Conservation (phyloP, 2,329 filamentous ascomycete species). For the Tolypocladium guangdongense region DNA sequence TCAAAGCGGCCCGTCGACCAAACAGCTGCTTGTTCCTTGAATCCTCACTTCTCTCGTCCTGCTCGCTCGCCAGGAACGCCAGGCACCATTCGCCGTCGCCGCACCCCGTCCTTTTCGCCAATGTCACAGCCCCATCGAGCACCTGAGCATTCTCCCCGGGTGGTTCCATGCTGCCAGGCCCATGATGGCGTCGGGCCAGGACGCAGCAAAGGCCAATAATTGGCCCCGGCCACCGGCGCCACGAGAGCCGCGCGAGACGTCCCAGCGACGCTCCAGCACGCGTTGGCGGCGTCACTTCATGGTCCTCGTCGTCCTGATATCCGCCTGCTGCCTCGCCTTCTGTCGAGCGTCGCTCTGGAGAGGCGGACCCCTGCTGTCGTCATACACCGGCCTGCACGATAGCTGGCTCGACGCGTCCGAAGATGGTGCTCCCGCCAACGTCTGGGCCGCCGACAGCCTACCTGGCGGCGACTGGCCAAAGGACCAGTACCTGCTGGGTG, state of each 20-base stretch:
- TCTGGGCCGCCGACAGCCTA: constrained; percentile 6
- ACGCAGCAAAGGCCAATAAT: not conserved
- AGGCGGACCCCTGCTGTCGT: constrained; percentile 7
- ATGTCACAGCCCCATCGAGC: not conserved
- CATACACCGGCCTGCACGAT: constrained; percentile 2
- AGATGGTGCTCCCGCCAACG: constrained; percentile 2
- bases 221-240: not conserved
- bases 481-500: constrained; percentile 35
- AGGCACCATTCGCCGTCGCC: not conserved
- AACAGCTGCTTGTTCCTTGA: not conserved
- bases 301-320: constrained; percentile 6
- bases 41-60: not conserved
- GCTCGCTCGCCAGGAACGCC: not conserved
- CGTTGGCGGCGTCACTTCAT: constrained; percentile 4
- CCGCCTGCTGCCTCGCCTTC: constrained; percentile 6
- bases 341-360: constrained; percentile 8
- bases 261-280: not conserved
- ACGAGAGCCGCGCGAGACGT: not conserved
- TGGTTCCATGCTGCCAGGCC: not conserved
- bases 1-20: not conserved
- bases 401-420: not conserved
- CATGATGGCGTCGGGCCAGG: constrained; percentile 4
- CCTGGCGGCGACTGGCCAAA: constrained; percentile 6
- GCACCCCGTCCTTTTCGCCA: not conserved
- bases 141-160: not conserved